A percentile compares a stretch with the other conserved stretches of the same genome.
These are phyloP conservation scores for Saccharomycopsis guyanensis DNA, from an alignment of 805 yeast genomes.

Conservation along the genomic window DNA sequence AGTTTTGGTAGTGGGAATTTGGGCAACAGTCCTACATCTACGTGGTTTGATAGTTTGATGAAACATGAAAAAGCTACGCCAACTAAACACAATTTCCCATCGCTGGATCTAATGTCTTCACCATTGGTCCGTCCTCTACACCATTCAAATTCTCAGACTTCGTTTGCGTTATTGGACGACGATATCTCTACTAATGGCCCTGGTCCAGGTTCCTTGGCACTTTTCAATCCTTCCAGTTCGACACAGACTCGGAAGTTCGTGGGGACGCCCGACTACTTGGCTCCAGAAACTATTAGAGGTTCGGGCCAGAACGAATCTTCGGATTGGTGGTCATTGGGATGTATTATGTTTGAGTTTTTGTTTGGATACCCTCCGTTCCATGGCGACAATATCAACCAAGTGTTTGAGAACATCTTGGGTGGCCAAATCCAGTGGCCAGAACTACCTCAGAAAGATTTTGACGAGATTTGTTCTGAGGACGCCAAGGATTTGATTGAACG, in stretches of 20 bases:
- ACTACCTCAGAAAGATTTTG: slow-evolving; percentile 46
- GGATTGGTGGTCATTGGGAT: slow-evolving; percentile 99
- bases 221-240: slow-evolving; percentile 65
- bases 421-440: slow-evolving; percentile 83
- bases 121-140: slow-evolving; percentile 43
- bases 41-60: slow-evolving; percentile 26
- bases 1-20: not conserved
- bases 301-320: slow-evolving; percentile 72
- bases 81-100: not conserved
- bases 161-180: slow-evolving; percentile 48
- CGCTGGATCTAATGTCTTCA: slow-evolving; percentile 29
- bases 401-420: slow-evolving; percentile 71
- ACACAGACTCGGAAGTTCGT: slow-evolving; percentile 62
- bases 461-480: slow-evolving; percentile 32
- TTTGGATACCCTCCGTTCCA: slow-evolving; percentile 96
- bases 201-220: slow-evolving; percentile 39
- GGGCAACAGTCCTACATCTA: slow-evolving; percentile 25
- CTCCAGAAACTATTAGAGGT: slow-evolving; percentile 93
- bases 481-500: slow-evolving; percentile 69
- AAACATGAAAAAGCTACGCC: slow-evolving; percentile 20
- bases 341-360: slow-evolving; percentile 84
- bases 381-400: slow-evolving; percentile 67
- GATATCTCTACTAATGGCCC: slow-evolving; percentile 26
- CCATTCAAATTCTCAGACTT: slow-evolving; percentile 47
- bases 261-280: slow-evolving; percentile 96